Percentiles rank a stretch among this genome's conserved stretches.
These are phyloP conservation scores for Cynara cardunculus DNA, from an alignment of 129 eudicot genomes.

Conservation along the genomic window DNA sequence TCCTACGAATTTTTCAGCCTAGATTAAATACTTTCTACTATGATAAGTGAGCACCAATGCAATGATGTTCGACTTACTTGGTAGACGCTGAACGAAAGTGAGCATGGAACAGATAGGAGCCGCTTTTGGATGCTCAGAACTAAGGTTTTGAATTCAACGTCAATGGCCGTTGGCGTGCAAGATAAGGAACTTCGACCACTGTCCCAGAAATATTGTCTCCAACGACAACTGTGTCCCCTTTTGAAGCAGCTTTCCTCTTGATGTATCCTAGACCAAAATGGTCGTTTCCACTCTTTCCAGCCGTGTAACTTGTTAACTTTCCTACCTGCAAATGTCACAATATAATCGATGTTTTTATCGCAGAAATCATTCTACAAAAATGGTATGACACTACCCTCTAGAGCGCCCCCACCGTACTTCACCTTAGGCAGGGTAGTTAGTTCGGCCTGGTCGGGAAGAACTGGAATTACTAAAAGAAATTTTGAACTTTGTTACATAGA, in stretches of 20 bases:
- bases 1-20: background rate
- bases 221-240: slow-evolving; percentile 52
- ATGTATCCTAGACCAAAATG: slow-evolving; percentile 88
- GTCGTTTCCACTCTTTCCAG: slow-evolving; percentile 39
- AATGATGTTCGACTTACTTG: background rate
- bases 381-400: background rate
- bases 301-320: slow-evolving; percentile 66
- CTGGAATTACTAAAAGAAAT: too few species aligned
- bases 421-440: too few species aligned
- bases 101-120: background rate
- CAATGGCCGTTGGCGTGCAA: slow-evolving; percentile 43
- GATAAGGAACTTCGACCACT: slow-evolving; percentile 64
- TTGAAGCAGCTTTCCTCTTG: slow-evolving; percentile 58
- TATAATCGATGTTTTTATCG: background rate
- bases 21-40: background rate
- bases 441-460: too few species aligned
- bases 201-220: slow-evolving; percentile 47
- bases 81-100: background rate
- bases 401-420: too few species aligned
- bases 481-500: background rate
- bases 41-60: background rate
- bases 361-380: background rate
- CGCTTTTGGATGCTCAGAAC: background rate
- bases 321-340: slow-evolving; percentile 54
- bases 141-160: slow-evolving; percentile 29